These are phyloP conservation scores for Citrus mangshanensis DNA, from an alignment of 345 rosid genomes.

Conservation along the genomic window DNA sequence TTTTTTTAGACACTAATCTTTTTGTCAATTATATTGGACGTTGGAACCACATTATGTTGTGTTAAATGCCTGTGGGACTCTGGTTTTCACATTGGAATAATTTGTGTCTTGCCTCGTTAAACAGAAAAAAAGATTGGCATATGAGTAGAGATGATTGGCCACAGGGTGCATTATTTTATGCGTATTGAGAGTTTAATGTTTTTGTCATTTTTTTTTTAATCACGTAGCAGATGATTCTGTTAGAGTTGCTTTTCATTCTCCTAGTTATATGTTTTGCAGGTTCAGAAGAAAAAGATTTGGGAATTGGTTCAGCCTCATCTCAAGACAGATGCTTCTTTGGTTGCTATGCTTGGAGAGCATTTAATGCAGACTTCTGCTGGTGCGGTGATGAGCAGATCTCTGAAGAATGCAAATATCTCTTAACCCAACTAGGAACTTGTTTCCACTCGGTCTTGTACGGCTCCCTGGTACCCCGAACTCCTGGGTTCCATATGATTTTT, in stretches of 20 bases:
- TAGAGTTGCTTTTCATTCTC: background rate
- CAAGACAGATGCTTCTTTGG: conserved; percentile 61
- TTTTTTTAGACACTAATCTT: background rate
- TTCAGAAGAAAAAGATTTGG: conserved; percentile 93
- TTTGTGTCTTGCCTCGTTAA: background rate
- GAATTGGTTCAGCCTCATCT: conserved; percentile 83
- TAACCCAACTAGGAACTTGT: conserved; percentile 21
- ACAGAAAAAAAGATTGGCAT: background rate
- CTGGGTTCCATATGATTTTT: no score
- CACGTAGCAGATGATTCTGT: background rate
- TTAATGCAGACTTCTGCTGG: conserved; percentile 74
- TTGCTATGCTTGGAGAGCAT: conserved; percentile 55
- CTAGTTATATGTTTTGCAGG: conserved; percentile 30
- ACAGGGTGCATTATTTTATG: background rate
- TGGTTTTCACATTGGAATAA: background rate
- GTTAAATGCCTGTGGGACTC: background rate
- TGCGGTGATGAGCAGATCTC: conserved; percentile 45
- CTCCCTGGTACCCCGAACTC: background rate
- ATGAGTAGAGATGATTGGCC: background rate
- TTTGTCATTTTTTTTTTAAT: background rate
- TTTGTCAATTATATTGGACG: background rate
- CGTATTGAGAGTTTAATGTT: background rate
- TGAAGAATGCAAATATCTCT: conserved; percentile 69
- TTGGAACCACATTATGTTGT: background rate
- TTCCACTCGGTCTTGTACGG: background rate